Percentiles rank a stretch among this genome's conserved stretches.
Evolutionary conservation across 345 rosid genomes (phyloP).

Genomic region (Euclidium syriacum): DNA sequence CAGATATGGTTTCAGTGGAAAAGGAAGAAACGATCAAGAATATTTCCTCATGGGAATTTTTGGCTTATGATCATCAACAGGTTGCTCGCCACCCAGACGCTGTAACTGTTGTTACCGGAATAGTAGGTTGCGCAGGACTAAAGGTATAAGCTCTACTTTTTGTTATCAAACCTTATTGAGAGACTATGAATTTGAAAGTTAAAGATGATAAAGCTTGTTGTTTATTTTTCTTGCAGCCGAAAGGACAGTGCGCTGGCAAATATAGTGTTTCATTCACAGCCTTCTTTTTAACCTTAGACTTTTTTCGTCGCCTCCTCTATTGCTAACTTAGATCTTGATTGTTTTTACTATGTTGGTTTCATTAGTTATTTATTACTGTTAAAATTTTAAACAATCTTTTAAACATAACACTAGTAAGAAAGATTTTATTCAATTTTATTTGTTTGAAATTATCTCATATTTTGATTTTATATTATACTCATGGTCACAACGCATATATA

Average conservation of each 20-base stretch:
- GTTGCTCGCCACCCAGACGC: constrained; percentile 95
- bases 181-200: background rate
- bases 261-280: too few relatives aligned
- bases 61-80: constrained; percentile 37
- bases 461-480: too few relatives aligned
- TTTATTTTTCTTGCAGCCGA: too few relatives aligned
- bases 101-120: constrained; percentile 86
- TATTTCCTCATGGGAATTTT: constrained; percentile 2
- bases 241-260: too few relatives aligned
- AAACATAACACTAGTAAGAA: background rate
- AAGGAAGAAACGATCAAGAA: constrained; percentile 1
- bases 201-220: background rate
- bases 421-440: background rate
- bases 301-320: too few relatives aligned
- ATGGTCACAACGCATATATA: background rate
- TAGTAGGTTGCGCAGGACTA: constrained; percentile 97
- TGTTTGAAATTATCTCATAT: background rate
- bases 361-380: too few relatives aligned
- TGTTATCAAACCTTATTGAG: background rate
- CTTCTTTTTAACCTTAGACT: too few relatives aligned
- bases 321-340: too few relatives aligned
- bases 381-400: background rate
- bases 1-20: background rate
- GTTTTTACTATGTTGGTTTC: background rate
- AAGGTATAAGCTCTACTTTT: constrained; percentile 38